Evolutionary conservation across 208 protist species (phyloP).

Genomic region (Leishmania mexicana): DNA sequence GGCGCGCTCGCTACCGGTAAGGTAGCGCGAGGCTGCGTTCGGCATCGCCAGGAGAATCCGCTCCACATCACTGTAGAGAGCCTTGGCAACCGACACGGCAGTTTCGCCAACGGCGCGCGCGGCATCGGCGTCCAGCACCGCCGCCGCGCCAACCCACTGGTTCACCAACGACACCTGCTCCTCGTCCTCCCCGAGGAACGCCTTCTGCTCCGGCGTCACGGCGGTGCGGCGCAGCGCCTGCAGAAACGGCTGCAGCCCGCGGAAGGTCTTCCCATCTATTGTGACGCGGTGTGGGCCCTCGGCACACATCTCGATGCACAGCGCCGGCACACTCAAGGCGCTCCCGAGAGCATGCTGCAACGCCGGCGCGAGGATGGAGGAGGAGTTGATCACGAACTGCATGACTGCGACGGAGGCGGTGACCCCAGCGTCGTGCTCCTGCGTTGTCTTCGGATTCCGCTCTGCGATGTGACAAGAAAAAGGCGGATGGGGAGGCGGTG

Average conservation of each 20-base stretch:
- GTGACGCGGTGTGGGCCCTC: slow-evolving; percentile 39
- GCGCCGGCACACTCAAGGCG: slow-evolving; percentile 19
- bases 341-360: slow-evolving; percentile 34
- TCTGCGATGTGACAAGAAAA: background rate
- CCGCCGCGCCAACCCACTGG: slow-evolving; percentile 57
- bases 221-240: slow-evolving; percentile 36
- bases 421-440: background rate
- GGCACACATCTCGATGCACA: slow-evolving; percentile 12
- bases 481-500: background rate
- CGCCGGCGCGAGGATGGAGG: slow-evolving; percentile 36
- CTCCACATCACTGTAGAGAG: slow-evolving; percentile 59
- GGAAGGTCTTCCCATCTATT: slow-evolving; percentile 25
- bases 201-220: slow-evolving; percentile 22
- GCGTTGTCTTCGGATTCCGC: background rate
- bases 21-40: slow-evolving; percentile 33
- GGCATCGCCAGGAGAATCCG: slow-evolving; percentile 26
- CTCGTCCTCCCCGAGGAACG: slow-evolving; percentile 40
- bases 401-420: background rate
- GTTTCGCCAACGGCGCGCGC: slow-evolving; percentile 12
- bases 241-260: slow-evolving; percentile 36
- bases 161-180: slow-evolving; percentile 45
- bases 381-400: slow-evolving; percentile 29
- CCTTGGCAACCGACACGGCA: slow-evolving; percentile 36
- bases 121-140: slow-evolving; percentile 35
- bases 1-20: slow-evolving; percentile 51